These are phyloP conservation scores for Lavandula angustifolia DNA, from an alignment of 257 asterid species.

Conservation along the genomic window DNA sequence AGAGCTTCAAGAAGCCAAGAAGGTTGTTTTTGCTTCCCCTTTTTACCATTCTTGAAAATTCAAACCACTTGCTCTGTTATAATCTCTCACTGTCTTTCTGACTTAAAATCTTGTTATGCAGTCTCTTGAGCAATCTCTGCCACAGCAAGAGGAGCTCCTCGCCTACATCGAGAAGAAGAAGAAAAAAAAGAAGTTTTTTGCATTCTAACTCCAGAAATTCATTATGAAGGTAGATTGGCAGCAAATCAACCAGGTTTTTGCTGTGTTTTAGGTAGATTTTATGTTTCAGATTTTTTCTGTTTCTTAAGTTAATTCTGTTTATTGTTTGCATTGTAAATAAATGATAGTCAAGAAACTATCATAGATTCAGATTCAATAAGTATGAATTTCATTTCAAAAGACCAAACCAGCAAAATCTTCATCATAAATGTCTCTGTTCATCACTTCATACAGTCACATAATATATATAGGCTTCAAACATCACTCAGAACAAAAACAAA, in stretches of 20 bases:
- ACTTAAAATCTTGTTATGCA: slow-evolving; percentile 28
- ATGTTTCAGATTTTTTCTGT: no score
- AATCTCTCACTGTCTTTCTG: background rate
- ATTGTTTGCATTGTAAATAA: no score
- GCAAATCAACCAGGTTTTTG: no score
- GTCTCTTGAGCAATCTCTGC: slow-evolving; percentile 73
- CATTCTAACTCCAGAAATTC: slow-evolving; percentile 41
- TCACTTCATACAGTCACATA: background rate
- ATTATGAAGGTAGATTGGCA: no score
- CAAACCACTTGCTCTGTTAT: no score
- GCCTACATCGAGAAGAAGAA: slow-evolving; percentile 80
- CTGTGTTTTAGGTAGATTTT: no score
- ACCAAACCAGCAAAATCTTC: no score
- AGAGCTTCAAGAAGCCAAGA: slow-evolving; percentile 70
- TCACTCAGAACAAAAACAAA: slow-evolving; percentile 11
- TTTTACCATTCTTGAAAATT: background rate
- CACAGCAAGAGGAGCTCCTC: slow-evolving; percentile 70
- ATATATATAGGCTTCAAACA: slow-evolving; percentile 10
- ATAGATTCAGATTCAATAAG: no score
- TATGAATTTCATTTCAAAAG: no score
- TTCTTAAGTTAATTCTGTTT: no score
- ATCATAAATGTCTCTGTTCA: no score
- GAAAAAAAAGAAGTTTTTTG: slow-evolving; percentile 87
- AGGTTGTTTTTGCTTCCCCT: slow-evolving; percentile 40
- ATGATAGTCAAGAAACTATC: no score